Percentiles rank a stretch among this genome's conserved stretches.
Evolutionary conservation across 2,329 filamentous ascomycete species (phyloP).

Genomic region (Aspergillus awamori): DNA sequence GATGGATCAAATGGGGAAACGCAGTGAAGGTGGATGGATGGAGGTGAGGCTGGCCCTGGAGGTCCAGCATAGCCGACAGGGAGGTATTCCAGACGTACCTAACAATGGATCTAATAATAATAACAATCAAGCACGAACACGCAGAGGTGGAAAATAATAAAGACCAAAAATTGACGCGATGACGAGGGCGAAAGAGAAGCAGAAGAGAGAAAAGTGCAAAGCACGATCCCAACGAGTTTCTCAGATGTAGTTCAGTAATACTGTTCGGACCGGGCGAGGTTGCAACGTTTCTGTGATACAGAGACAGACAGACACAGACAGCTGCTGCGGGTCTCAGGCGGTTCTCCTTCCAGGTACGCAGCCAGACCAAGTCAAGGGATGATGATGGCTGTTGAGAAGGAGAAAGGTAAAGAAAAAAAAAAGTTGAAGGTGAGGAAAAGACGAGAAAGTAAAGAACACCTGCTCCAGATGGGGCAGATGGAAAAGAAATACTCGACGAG

Average conservation of each 20-base stretch:
- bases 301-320: not conserved
- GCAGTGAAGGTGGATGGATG: slow-evolving; percentile 8
- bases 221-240: not conserved
- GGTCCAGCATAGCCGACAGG: slow-evolving; percentile 9
- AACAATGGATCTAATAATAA: slow-evolving; percentile 13
- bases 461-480: not conserved
- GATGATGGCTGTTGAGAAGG: too few species aligned
- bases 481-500: slow-evolving; percentile 8
- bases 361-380: slow-evolving; percentile 2
- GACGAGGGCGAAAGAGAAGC: too few species aligned
- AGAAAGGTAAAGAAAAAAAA: not conserved
- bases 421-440: not conserved
- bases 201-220: too few species aligned
- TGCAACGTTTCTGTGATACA: slow-evolving; percentile 16
- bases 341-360: slow-evolving; percentile 5
- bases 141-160: too few species aligned
- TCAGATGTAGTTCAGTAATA: slow-evolving; percentile 16
- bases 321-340: slow-evolving; percentile 5
- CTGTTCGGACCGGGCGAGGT: slow-evolving; percentile 9
- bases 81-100: not conserved
- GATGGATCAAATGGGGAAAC: slow-evolving; percentile 22
- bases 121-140: slow-evolving; percentile 8
- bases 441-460: not conserved
- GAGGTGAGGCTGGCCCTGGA: slow-evolving; percentile 20
- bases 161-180: too few species aligned